Base-by-base conservation (phyloP, 352 stramenopile genomes). In the Globisporangium acanthophoron region DNA sequence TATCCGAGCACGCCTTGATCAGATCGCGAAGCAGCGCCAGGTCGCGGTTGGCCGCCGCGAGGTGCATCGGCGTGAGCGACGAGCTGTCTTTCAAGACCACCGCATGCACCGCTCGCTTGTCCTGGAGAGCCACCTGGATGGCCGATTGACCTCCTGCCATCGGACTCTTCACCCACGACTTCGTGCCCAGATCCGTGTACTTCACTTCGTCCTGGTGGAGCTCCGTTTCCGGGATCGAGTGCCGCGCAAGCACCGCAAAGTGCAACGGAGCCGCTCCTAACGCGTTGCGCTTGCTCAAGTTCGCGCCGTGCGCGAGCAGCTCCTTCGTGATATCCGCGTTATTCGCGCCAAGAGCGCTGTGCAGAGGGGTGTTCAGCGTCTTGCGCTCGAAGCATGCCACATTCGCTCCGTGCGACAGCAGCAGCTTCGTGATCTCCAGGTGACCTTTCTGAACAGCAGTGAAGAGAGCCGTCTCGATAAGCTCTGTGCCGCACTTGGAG, bases 21-120 rank as follows among this genome's bases (percentile, higher is more conserved):
- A 90, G 53, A 20, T 64, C 66, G 7, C 71, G 73, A 6, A 92
- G 55, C 21, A 92, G 55, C 37, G 79, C 68, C 7, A 88, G 55
- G 47, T 92, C 83, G 20, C 83, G 78, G 27, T 90, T 87, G 5
- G 52, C 58, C 16, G 78, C 74, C 1, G 82, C 82, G 45, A 83
- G 69, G 43, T 90, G 80, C 11, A 90, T 71, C 1, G 78, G 76
- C 3, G 80, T 88, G 7, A 72, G 63, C 21, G 78, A 71, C 18
- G 80, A 70, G 0, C 37, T 59, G 53, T 92, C 76, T 8, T 56
- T 62, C 12, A 74, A 49, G 54, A 80, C 60, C 0, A 90, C 71
- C 9, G 76, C 80, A 29, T 77, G 53, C 27, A 71, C 66, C 1
- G 71, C 76, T 15, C 70, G 74, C 31, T 72, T 24, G 41, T 84